Evolutionary conservation across 345 rosid species (phyloP), one percentile per base, ranked within the genome.

Genomic region (Salix dunnii): DNA sequence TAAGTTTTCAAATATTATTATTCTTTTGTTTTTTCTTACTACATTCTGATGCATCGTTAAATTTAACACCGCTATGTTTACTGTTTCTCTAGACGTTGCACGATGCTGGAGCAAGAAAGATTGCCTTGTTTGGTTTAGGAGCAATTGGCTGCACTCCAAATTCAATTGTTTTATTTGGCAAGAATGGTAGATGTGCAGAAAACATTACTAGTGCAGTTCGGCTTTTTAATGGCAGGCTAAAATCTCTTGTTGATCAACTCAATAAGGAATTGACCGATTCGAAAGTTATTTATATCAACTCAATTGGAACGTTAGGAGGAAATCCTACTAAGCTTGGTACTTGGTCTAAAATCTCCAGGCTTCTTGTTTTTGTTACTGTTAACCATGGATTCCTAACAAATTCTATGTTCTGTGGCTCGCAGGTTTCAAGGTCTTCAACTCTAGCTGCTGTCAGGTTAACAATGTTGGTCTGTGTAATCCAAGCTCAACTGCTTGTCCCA

Each of bases 141-240:
- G 78, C 58, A 67, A 46, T 85, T 18, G 86, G 88, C 36, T 85
- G 86, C 51, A 71, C 70, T 1, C 86, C 86, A 48, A 28, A 55
- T 12, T 10, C 70, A 13, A 31, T 78, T 40, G 76, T 67, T 48
- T 42, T 46, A 40, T 77, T n/a, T 16, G 80, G 75, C 61, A 68
- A 61, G 42, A 80, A 82, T 16, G 51, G 23, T 75, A 69, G 46
- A 42, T 85, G 88, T 31, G 81, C 71, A n/a, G 84, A 81, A 25
- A 68, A 76, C 10, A 78, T 81, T 70, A 83, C 81, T 36, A 38
- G 43, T 64, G 86, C 88, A 2, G 88, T 1, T 2, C 35, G 0
- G 11, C 33, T 81, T 67, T 85, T 83, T 64, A 85, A 85, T 74
- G 21, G 4, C 48, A 30, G 66, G 2, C 83, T 85, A 28, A 71